Evolutionary conservation across 306 rosid species (phyloP).

Genomic region (Prinsepia uniflora): DNA sequence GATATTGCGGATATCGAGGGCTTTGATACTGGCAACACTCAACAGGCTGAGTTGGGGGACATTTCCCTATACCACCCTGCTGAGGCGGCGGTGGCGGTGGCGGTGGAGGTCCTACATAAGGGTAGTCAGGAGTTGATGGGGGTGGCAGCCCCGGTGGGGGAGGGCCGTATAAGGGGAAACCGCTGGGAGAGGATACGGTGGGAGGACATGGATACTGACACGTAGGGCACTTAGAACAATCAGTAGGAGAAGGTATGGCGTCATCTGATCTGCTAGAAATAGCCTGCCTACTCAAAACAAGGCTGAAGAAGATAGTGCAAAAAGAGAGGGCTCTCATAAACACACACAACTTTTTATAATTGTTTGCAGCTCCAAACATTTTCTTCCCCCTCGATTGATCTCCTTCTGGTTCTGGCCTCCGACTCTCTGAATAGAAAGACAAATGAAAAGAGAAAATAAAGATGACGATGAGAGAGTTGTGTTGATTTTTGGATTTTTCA

Average conservation of each 20-base stretch:
- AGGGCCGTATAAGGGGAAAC: slow-evolving; percentile 9
- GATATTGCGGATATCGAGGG: slow-evolving; percentile 14
- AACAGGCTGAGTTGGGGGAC: slow-evolving; percentile 25
- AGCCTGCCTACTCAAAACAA: slow-evolving; percentile 7
- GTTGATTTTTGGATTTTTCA: too few species aligned
- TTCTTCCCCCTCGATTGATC: not conserved
- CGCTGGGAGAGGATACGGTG: slow-evolving; percentile 9
- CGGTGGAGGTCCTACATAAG: not conserved
- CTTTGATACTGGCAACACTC: slow-evolving; percentile 20
- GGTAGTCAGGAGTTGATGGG: slow-evolving; percentile 3
- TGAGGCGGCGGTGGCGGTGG: slow-evolving; percentile 14
- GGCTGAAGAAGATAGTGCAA: slow-evolving; percentile 8
- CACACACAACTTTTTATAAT: not conserved
- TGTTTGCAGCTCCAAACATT: slow-evolving; percentile 14
- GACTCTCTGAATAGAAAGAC: not conserved
- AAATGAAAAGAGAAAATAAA: not conserved
- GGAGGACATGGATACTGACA: slow-evolving; percentile 23
- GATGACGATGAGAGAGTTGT: not conserved
- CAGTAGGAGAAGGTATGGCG: slow-evolving; percentile 8
- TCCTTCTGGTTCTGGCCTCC: not conserved
- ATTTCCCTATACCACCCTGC: slow-evolving; percentile 15
- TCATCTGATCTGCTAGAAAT: not conserved
- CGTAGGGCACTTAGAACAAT: slow-evolving; percentile 19
- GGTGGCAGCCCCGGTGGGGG: slow-evolving; percentile 24
- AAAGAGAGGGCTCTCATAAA: slow-evolving; percentile 11